Evolutionary conservation across 2,329 filamentous ascomycete genomes (phyloP).

Genomic region (Cordyceps tenuipes): DNA sequence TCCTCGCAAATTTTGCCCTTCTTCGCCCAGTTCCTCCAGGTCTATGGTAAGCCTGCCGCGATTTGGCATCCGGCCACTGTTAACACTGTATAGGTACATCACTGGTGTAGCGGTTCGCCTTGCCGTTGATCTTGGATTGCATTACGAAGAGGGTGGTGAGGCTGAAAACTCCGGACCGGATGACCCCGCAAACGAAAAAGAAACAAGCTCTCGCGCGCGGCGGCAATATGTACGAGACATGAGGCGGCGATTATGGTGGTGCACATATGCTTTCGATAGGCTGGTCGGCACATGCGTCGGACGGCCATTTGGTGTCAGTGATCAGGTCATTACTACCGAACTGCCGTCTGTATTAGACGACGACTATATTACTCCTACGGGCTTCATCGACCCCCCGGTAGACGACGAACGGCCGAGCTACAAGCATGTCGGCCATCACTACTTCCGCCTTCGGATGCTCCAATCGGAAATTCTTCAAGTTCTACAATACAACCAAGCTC

Average conservation of each 20-base stretch:
- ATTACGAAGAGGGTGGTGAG: conserved; percentile 79
- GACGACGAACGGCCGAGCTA: conserved; percentile 64
- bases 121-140: conserved; percentile 83
- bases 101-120: conserved; percentile 86
- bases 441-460: conserved; percentile 77
- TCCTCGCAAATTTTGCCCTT: conserved; percentile 85
- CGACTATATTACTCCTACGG: conserved; percentile 71
- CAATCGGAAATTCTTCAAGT: conserved; percentile 96
- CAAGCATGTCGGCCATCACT: conserved; percentile 86
- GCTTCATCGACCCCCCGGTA: conserved; percentile 55
- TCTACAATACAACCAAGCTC: conserved; percentile 82
- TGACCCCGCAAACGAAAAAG: conserved; percentile 16
- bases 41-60: conserved; percentile 53
- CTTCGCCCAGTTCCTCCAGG: conserved; percentile 86
- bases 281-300: conserved; percentile 92
- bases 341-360: conserved; percentile 88
- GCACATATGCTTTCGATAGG: conserved; percentile 90
- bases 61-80: neutral
- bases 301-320: conserved; percentile 87
- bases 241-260: conserved; percentile 88
- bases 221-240: conserved; percentile 82
- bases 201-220: conserved; percentile 41
- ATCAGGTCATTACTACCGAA: conserved; percentile 91
- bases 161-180: conserved; percentile 40
- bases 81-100: conserved; percentile 56